Percentiles rank a stretch among this genome's conserved stretches.
These are phyloP conservation scores for Diaporthe capsici DNA, from an alignment of 2,329 filamentous ascomycete species.

Conservation along the genomic window DNA sequence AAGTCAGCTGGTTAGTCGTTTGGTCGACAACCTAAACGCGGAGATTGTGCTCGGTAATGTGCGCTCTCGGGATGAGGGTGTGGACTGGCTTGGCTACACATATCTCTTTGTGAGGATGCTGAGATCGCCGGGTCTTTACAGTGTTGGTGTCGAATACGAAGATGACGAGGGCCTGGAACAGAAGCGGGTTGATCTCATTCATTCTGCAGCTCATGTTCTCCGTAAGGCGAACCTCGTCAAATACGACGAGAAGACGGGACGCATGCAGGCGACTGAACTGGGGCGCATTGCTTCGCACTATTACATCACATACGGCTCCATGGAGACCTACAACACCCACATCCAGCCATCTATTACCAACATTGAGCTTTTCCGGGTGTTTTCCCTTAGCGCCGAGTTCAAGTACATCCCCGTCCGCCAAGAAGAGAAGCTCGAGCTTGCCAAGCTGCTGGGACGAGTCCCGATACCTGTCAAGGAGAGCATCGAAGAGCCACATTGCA, in stretches of 20 bases:
- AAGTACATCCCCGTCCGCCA: conserved; percentile 98
- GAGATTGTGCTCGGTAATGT: conserved; percentile 96
- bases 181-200: conserved; percentile 96
- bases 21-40: conserved; percentile 96
- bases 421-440: conserved; percentile 96
- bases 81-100: conserved; percentile 99
- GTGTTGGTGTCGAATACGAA: conserved; percentile 95
- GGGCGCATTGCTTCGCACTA: conserved; percentile 98
- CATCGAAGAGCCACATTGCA: conserved; percentile 95
- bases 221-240: conserved; percentile 92
- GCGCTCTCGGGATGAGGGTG: conserved; percentile 90
- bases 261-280: conserved; percentile 90
- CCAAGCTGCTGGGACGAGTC: conserved; percentile 89
- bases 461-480: conserved; percentile 98
- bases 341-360: conserved; percentile 93
- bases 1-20: conserved; percentile 91
- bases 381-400: conserved; percentile 96
- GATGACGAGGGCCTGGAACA: conserved; percentile 93
- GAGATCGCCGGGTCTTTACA: conserved; percentile 92
- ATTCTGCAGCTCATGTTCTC: conserved; percentile 89
- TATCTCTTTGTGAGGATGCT: conserved; percentile 99
- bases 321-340: conserved; percentile 96
- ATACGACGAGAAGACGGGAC: conserved; percentile 94
- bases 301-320: conserved; percentile 96
- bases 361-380: conserved; percentile 97